Base-by-base conservation (phyloP, 2,329 filamentous ascomycete species). In the Dichotomopilus funicola region DNA sequence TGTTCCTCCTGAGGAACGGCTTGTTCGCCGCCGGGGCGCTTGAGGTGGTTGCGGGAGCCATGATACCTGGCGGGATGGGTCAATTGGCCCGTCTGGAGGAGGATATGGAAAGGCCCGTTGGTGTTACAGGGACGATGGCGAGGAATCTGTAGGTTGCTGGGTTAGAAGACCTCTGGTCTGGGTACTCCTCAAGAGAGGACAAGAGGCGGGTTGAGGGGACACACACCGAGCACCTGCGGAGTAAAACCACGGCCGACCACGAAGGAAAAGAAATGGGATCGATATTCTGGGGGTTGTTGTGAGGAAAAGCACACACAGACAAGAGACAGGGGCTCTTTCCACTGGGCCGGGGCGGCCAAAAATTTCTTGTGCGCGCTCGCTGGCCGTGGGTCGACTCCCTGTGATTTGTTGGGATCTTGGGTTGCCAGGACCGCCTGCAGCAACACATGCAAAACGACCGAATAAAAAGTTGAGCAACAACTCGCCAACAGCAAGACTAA, bases 1-100 rank as follows among this genome's bases (percentile, higher is more conserved):
- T 65, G 53, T 76, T 78, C 55, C 79, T 75, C 64, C 77, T 75
- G 52, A 79, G 70, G 53, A 72, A 71, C 49, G 74, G 72, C 65
- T 73, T 71, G 64, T 68, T 73, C 64, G 70, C 70, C 67, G 71
- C 70, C 55, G 73, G 66, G 60, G 72, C 62, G 66, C 62, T 58
- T 54, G 76, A 72, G 56, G 75, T 66, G 48, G 70, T 71, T 59
- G 73, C 65, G 56, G 76, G 69, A 64, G 78, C 72, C 79, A 81
- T 81, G 41, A 10, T 64, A 55, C 12, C 41, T 40, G 40, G 33
- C 53, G 46, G 47, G 33, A 36, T 31, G 43, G 49, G 43, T 59
- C 53, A 51, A 61, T 54, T 50, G 52, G 49, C 37, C 31, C 36
- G 12, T 27, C 19, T 27, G 19, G 19, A 27, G 19, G 19, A 2